Evolutionary conservation across 495 filamentous ascomycete genomes (phyloP).

Genomic region (Penicillium ucsense): DNA sequence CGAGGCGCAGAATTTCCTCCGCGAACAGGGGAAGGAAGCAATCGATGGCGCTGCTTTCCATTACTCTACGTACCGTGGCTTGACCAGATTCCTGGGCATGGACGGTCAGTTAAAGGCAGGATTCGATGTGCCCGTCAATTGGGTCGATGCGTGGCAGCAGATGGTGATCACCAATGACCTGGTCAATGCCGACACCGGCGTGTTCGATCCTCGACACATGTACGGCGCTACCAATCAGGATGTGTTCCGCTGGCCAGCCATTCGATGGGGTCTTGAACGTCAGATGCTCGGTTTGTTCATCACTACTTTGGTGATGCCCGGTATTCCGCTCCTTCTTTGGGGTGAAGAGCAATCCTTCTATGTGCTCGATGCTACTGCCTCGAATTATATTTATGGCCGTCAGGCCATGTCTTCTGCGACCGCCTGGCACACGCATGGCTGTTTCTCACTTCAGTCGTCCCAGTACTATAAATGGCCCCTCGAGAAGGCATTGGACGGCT

Average conservation of each 20-base stretch:
- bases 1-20: slow-evolving; percentile 43
- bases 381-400: slow-evolving; percentile 63
- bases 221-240: slow-evolving; percentile 64
- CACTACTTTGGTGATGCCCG: slow-evolving; percentile 54
- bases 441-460: slow-evolving; percentile 46
- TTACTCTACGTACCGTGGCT: slow-evolving; percentile 56
- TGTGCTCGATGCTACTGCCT: slow-evolving; percentile 54
- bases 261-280: slow-evolving; percentile 49
- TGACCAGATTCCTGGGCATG: slow-evolving; percentile 57
- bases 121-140: slow-evolving; percentile 47
- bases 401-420: slow-evolving; percentile 54
- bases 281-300: slow-evolving; percentile 54
- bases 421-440: slow-evolving; percentile 62
- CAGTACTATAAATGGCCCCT: slow-evolving; percentile 54
- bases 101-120: slow-evolving; percentile 52
- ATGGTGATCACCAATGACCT: slow-evolving; percentile 56
- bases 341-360: slow-evolving; percentile 67
- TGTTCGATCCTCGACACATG: slow-evolving; percentile 63
- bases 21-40: slow-evolving; percentile 45
- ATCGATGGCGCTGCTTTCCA: slow-evolving; percentile 61
- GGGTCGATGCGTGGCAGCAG: slow-evolving; percentile 47
- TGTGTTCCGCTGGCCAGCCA: slow-evolving; percentile 65
- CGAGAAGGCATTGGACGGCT: slow-evolving; percentile 41
- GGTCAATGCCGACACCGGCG: slow-evolving; percentile 52
- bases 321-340: slow-evolving; percentile 56